Evolutionary conservation across 2,329 filamentous ascomycete species (phyloP), one percentile per base, ranked within the genome.

Genomic region (Sclerotinia sclerotiorum): DNA sequence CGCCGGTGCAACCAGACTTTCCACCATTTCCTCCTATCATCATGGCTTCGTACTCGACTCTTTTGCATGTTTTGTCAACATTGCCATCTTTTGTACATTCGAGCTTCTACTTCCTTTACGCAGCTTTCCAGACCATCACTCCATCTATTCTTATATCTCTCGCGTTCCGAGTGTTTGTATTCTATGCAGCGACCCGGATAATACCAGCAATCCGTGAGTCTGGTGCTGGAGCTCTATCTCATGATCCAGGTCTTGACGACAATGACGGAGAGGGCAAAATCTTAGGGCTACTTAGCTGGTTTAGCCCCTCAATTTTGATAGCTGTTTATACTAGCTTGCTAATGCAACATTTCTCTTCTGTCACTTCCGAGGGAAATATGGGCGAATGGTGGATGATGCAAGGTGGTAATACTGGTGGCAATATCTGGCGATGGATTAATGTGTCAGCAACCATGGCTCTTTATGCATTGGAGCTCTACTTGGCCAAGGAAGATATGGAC

Each of bases 21-120:
- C 95, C 95, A 51, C 95, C 95, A n/a, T 84, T 99, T 55, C 95
- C 95, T 19, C 95, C 95, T 0, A 93, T 98, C 72, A 94, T 99
- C 79, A 98, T 98, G 94, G 95, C 94, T 6, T 97, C 94, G 8
- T 98, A 97, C 80, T 94, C 93, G 35, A 97, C 94, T 0, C 82
- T 98, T 55, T 83, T 97, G 58, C 92, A 96, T 74, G 87, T 94
- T 58, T 83, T 98, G 49, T 91, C 92, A 68, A 90, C 89, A 5
- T 83, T 97, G n/a, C 94, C 93, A 3, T 90, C 87, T 3, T 93
- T 91, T 39, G 88, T 96, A 5, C 91, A 92, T 79, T 94, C 92
- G 0, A 90, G 89, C 0, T 90, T 97, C 75, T 92, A 89, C 71
- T 92, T 98, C 75, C 87, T 97, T 73, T 89, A 94, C 69, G 94